Conservation (phyloP, 352 stramenopile species). For the Phytophthora pinifolia region DNA sequence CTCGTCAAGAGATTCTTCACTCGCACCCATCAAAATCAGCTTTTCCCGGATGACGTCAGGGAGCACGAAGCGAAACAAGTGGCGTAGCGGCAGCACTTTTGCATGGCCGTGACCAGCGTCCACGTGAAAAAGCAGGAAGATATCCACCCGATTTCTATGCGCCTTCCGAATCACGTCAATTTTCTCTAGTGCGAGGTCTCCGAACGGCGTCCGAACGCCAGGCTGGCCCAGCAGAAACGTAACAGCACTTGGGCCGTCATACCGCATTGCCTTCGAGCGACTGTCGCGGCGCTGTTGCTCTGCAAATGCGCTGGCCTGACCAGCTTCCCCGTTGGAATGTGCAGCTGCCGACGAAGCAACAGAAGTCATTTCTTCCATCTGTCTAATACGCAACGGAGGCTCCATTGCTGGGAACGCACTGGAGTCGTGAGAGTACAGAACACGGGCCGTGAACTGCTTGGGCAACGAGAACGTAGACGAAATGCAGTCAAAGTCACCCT, state of each 20-base stretch:
- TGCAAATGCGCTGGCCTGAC: conserved; percentile 23
- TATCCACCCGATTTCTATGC: conserved; percentile 50
- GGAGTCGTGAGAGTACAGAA: conserved; percentile 52
- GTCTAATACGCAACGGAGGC: conserved; percentile 21
- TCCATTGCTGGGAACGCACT: conserved; percentile 51
- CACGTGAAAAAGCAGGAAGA: conserved; percentile 82
- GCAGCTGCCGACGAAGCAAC: conserved; percentile 4
- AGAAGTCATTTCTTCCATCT: conserved; percentile 25
- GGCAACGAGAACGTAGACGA: conserved; percentile 68
- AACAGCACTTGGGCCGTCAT: conserved; percentile 66
- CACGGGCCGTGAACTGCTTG: conserved; percentile 60
- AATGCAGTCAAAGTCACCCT: conserved; percentile 84
- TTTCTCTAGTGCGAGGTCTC: conserved; percentile 81
- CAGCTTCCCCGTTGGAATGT: conserved; percentile 12
- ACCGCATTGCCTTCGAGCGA: conserved; percentile 55
- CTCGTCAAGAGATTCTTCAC: conserved; percentile 66
- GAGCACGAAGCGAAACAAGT: conserved; percentile 80
- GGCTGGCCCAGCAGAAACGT: conserved; percentile 66
- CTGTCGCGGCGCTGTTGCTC: conserved; percentile 23
- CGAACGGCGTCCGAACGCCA: conserved; percentile 72
- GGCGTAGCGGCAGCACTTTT: conserved; percentile 63
- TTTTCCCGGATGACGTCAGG: conserved; percentile 59
- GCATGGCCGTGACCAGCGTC: conserved; percentile 47
- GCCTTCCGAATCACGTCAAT: conserved; percentile 75
- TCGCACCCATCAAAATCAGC: conserved; percentile 70